Evolutionary conservation across 352 stramenopile species (phyloP).

Genomic region (Phytopythium delawarense): DNA sequence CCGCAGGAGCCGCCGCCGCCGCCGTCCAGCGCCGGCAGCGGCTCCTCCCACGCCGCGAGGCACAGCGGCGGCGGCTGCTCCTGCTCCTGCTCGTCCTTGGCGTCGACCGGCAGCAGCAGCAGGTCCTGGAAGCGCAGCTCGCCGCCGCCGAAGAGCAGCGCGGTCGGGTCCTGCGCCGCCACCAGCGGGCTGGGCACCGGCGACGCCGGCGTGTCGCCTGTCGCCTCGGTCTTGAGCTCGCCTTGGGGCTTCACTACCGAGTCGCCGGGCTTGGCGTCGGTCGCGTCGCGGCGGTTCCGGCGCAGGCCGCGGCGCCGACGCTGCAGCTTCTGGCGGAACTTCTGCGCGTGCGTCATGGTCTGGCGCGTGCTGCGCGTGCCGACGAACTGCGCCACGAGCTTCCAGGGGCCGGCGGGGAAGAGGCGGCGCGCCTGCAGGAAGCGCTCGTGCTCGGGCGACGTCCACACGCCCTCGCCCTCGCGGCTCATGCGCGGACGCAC

Average conservation of each 20-base stretch:
- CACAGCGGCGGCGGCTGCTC: background rate
- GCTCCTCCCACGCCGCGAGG: slow-evolving; percentile 1
- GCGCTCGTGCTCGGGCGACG: slow-evolving; percentile 6
- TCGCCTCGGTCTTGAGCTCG: background rate
- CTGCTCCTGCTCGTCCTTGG: background rate
- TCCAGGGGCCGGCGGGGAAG: slow-evolving; percentile 7
- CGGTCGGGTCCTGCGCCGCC: background rate
- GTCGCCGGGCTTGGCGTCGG: background rate
- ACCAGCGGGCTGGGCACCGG: background rate
- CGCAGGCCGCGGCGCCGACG: slow-evolving; percentile 4
- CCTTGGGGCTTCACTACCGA: no score
- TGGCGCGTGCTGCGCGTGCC: slow-evolving; percentile 55
- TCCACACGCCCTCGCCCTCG: slow-evolving; percentile 9
- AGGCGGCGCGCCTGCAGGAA: slow-evolving; percentile 7
- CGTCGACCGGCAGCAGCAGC: background rate
- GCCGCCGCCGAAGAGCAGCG: background rate
- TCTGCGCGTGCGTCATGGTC: slow-evolving; percentile 90
- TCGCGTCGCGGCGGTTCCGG: background rate
- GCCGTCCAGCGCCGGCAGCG: background rate
- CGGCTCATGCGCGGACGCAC: background rate
- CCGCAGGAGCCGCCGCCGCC: background rate
- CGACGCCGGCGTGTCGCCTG: background rate
- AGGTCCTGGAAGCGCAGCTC: slow-evolving; percentile 7
- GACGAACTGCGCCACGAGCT: slow-evolving; percentile 8
- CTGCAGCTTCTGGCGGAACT: slow-evolving; percentile 68